Evolutionary conservation across 1,139 yeast species (phyloP).

Genomic region (Blastobotrys persicus): DNA sequence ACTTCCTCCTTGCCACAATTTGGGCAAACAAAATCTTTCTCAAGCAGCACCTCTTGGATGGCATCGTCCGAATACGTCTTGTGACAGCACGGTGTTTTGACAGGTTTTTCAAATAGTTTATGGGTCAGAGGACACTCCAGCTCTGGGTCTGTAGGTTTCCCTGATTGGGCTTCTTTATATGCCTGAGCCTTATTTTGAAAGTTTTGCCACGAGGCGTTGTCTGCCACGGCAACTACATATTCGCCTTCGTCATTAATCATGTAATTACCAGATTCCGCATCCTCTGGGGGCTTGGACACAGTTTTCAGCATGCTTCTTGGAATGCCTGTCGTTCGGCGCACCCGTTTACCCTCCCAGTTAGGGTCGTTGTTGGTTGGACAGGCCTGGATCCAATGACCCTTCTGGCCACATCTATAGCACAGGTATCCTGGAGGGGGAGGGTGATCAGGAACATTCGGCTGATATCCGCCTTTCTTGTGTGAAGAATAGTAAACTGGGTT

Average conservation of each 20-base stretch:
- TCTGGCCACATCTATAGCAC: constrained; percentile 94
- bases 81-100: constrained; percentile 82
- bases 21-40: constrained; percentile 88
- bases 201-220: constrained; percentile 84
- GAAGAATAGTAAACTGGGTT: constrained; percentile 36
- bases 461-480: constrained; percentile 31
- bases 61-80: constrained; percentile 54
- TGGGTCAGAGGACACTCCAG: constrained; percentile 61
- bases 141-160: constrained; percentile 54
- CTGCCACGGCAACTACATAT: constrained; percentile 93
- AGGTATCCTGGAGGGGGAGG: constrained; percentile 95
- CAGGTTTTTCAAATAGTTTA: constrained; percentile 66
- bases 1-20: constrained; percentile 74
- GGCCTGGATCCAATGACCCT: constrained; percentile 94
- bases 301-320: constrained; percentile 90
- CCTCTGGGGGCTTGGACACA: constrained; percentile 58
- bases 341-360: constrained; percentile 86
- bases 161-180: constrained; percentile 31
- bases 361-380: constrained; percentile 96
- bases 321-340: constrained; percentile 93
- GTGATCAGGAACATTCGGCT: constrained; percentile 49
- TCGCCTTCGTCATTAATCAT: constrained; percentile 94
- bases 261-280: constrained; percentile 51
- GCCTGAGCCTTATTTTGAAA: constrained; percentile 60
- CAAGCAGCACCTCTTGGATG: constrained; percentile 74